Conservation (phyloP, 768 basidiomycete genomes). For the Suillus discolor region DNA sequence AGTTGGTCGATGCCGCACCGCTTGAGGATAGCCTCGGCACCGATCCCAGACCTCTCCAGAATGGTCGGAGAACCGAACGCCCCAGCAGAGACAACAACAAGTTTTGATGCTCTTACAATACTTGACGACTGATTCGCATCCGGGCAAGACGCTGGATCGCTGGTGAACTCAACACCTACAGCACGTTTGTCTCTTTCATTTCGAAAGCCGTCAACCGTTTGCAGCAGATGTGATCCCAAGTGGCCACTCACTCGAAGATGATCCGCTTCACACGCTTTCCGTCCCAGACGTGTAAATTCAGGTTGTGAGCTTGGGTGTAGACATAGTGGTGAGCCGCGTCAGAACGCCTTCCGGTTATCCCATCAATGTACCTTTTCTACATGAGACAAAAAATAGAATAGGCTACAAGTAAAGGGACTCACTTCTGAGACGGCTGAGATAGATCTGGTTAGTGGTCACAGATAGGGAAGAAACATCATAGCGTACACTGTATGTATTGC, state of each 20-base stretch:
- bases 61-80: conserved; percentile 60
- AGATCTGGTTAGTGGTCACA: too few relatives aligned
- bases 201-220: not conserved
- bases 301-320: not conserved
- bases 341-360: conserved; percentile 53
- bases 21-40: not conserved
- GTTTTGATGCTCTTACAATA: conserved; percentile 39
- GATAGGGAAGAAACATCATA: too few relatives aligned
- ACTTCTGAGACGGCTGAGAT: too few relatives aligned
- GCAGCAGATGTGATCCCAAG: not conserved
- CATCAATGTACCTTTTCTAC: conserved; percentile 52
- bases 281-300: not conserved
- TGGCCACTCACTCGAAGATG: not conserved
- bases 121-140: conserved; percentile 24
- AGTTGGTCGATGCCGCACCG: too few relatives aligned
- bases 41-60: conserved; percentile 56
- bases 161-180: conserved; percentile 47
- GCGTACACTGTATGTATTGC: too few relatives aligned
- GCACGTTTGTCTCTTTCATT: not conserved
- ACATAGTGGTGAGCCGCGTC: conserved; percentile 40
- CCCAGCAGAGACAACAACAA: conserved; percentile 54
- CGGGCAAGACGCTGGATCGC: conserved; percentile 25
- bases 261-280: not conserved
- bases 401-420: too few relatives aligned
- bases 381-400: not conserved